Conservation (phyloP, 768 basidiomycete genomes). For the Suillus tomentosus region DNA sequence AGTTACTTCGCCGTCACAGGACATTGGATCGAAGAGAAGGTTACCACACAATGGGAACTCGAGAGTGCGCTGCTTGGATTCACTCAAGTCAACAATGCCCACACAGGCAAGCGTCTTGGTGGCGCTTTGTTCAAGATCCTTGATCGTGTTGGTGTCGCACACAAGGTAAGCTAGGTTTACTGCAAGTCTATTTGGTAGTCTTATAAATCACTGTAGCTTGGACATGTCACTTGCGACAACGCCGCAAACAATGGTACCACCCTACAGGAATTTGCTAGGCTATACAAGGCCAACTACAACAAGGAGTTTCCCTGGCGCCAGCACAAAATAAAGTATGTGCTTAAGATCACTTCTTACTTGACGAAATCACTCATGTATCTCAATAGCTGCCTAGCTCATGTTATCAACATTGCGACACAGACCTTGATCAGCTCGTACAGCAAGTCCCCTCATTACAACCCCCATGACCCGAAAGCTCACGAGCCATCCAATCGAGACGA, state of each 20-base stretch:
- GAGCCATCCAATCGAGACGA: slow-evolving; percentile 17
- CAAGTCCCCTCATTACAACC: slow-evolving; percentile 28
- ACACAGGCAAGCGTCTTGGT: too few species aligned
- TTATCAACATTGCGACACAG: slow-evolving; percentile 38
- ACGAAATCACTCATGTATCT: too few species aligned
- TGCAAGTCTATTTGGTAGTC: too few species aligned
- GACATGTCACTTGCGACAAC: slow-evolving; percentile 5
- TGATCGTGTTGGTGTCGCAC: too few species aligned
- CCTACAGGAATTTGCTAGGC: not conserved
- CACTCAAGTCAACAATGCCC: too few species aligned
- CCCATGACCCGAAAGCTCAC: slow-evolving; percentile 3
- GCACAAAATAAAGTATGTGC: not conserved
- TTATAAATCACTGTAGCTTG: too few species aligned
- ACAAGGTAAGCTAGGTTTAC: too few species aligned
- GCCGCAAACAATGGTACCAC: not conserved
- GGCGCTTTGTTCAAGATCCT: too few species aligned
- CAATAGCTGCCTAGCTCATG: slow-evolving; percentile 34
- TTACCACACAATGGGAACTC: too few species aligned
- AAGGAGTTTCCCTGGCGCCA: not conserved
- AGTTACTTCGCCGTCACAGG: too few species aligned
- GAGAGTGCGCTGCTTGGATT: too few species aligned
- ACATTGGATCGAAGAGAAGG: too few species aligned
- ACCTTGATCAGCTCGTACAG: slow-evolving; percentile 31
- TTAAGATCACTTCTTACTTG: slow-evolving; percentile 10
- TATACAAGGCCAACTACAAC: not conserved